These are phyloP conservation scores for Agaricales sp. DNA, from an alignment of 1,284 basidiomycete species.

Conservation along the genomic window DNA sequence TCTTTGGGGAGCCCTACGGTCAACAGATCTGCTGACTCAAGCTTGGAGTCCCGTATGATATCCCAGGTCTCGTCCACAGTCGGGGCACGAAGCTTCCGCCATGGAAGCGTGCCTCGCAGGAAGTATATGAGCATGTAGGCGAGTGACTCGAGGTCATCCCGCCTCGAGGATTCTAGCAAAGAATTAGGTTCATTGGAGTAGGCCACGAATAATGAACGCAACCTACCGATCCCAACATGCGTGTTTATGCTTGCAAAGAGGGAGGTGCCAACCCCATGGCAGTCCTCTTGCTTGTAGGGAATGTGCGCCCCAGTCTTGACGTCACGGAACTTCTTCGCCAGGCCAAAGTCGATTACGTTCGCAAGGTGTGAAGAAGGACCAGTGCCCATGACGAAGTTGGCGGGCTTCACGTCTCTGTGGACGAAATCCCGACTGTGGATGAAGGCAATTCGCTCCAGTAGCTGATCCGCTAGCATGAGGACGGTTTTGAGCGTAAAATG, in stretches of 20 bases:
- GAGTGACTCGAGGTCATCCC: slow-evolving; percentile 87
- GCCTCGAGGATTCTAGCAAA: slow-evolving; percentile 65
- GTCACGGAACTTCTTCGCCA: slow-evolving; percentile 93
- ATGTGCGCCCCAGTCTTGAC: slow-evolving; percentile 81
- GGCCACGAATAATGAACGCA: slow-evolving; percentile 9
- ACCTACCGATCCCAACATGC: slow-evolving; percentile 77
- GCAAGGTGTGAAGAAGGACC: slow-evolving; percentile 48
- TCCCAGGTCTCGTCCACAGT: slow-evolving; percentile 79
- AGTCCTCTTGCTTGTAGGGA: slow-evolving; percentile 85
- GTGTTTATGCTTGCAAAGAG: slow-evolving; percentile 95
- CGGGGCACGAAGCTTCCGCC: slow-evolving; percentile 73
- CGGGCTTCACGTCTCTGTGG: slow-evolving; percentile 95
- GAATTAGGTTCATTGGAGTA: slow-evolving; percentile 1
- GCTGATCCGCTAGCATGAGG: slow-evolving; percentile 83
- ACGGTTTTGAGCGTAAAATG: slow-evolving; percentile 92
- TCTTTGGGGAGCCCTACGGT: slow-evolving; percentile 81
- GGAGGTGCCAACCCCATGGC: slow-evolving; percentile 85
- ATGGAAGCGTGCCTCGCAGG: slow-evolving; percentile 81
- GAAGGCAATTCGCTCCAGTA: slow-evolving; percentile 71
- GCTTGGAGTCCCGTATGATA: slow-evolving; percentile 58
- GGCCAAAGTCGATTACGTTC: slow-evolving; percentile 95
- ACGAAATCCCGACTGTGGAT: slow-evolving; percentile 68
- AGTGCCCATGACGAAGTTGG: slow-evolving; percentile 83
- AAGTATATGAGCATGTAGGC: slow-evolving; percentile 94
- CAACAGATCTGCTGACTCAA: slow-evolving; percentile 52